Evolutionary conservation across 1,284 basidiomycete genomes (phyloP), one percentile per base, ranked within the genome.

Genomic region (Kalmanozyma brasiliensis): DNA sequence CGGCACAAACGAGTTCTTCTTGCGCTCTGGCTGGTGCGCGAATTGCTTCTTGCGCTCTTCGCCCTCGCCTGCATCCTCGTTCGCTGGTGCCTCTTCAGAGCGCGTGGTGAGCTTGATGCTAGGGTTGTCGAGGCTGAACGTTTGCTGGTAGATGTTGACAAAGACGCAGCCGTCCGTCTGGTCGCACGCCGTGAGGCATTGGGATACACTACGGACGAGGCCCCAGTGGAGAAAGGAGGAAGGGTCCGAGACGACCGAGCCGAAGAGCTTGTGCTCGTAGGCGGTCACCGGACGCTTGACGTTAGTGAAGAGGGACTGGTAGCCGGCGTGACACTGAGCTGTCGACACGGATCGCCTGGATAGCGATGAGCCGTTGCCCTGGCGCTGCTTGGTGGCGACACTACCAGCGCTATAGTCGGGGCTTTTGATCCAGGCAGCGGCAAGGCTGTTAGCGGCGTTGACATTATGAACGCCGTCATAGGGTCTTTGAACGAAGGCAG

Each of bases 151-250:
- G 29, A 63, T 11, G 34, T 63, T 63, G 17, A 34, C 44, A 23
- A 63, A 63, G 3, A 63, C 49, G 44, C 60, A 63, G 7, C 60
- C 52, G 10, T 34, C 17, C 23, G 60, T 63, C 6, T 42, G 43
- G 24, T 63, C 60, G 33, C 60, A 63, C 3, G 60, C 60, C 4
- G 19, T 23, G 13, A 56, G 38, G n/a, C 60, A 63, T n/a, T 63
- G 38, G 0, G 48, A 7, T 2, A 44, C 30, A 2, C 4, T 24
- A 8, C 11, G 23, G 9, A 63, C 60, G n/a, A 56, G 48, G 4
- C 60, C 60, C 60, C 60, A 63, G n/a, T 56, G 60, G 2, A 63
- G 42, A 49, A 63, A 63, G 3, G 48, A 48, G 16, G 43, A 5
- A 0, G 60, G 52, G 14, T 63, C 60, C 7, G 60, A 63, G 24